Conservation (phyloP, 768 basidiomycete species). For the Boletus reticulatus region DNA sequence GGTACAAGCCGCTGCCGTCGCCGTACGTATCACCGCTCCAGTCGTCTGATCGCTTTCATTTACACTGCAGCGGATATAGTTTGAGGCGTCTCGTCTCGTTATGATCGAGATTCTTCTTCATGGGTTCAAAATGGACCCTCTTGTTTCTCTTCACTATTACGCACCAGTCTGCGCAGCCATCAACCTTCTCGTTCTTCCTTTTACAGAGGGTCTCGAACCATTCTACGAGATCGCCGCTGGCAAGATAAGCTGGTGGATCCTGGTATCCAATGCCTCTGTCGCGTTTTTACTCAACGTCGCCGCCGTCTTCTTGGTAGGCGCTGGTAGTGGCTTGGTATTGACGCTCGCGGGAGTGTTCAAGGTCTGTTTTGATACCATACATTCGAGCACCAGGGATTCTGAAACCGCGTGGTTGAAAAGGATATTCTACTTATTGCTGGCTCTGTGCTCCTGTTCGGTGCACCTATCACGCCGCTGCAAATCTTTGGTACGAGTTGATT, state of each 20-base stretch:
- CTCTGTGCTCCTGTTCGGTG: constrained; percentile 83
- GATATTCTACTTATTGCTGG: constrained; percentile 94
- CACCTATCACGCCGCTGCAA: constrained; percentile 79
- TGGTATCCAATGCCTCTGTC: constrained; percentile 80
- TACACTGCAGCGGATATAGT: constrained; percentile 41
- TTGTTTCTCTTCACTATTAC: constrained; percentile 94
- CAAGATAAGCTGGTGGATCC: constrained; percentile 62
- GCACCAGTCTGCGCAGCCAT: constrained; percentile 92
- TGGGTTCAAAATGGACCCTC: constrained; percentile 96
- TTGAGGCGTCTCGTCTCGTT: constrained; percentile 91
- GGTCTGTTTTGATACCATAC: constrained; percentile 37
- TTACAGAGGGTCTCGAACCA: constrained; percentile 89
- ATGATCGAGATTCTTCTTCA: constrained; percentile 96
- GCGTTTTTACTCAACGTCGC: constrained; percentile 92
- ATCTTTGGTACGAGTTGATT: constrained; percentile 57
- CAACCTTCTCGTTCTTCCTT: constrained; percentile 82
- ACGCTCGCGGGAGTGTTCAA: constrained; percentile 95
- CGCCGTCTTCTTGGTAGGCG: constrained; percentile 91
- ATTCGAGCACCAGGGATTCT: not conserved
- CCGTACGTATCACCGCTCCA: constrained; percentile 37
- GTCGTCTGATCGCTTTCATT: not conserved
- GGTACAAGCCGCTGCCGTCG: constrained; percentile 83
- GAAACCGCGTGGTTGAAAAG: constrained; percentile 35
- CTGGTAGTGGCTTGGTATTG: constrained; percentile 82
- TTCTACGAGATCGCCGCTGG: constrained; percentile 61